Evolutionary conservation across 202 grass and related monocot genomes (phyloP), one percentile per base, ranked within the genome.

Genomic region (Digitaria exilis): DNA sequence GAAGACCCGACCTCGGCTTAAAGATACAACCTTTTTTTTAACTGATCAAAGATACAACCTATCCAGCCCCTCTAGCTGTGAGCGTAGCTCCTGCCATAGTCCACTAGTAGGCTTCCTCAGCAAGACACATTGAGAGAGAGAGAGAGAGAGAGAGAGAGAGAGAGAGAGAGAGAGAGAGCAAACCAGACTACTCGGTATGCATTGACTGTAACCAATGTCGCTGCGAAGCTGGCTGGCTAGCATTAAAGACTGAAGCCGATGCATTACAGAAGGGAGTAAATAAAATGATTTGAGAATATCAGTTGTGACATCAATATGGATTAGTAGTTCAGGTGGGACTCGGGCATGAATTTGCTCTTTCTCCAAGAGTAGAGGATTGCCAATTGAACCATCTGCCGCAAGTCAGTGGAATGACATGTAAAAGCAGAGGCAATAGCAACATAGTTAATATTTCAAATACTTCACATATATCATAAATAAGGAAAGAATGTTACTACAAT

Each of bases 281-380:
- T 98, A 98, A 73, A 98, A 98, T 52, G 95, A 98, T 87, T 91
- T 98, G 30, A 95, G 77, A 84, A 95, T 80, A 78, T 98, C 88
- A 62, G 80, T 81, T 56, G 92, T 69, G 74, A 93, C 59, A 84
- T 95, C 84, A 73, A 98, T 79, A 57, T 89, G 85, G 73, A 93
- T 81, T 48, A 98, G 81, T 78, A 98, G 82, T 88, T 98, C 95
- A 44, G 95, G 95, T 84, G 95, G 95, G 51, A 98, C 90, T 65
- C 88, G 87, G 18, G 88, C 88, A 70, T 95, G 90, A 82, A 84
- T 86, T 86, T 87, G 87, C 62, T 87, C 67, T 45, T 90, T 93
- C 54, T 76, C 84, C 39, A 82, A 25, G 16, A 87, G 67, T 50
- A 82, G 58, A 74, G 70, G 78, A 67, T 82, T 72, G 13, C 91